phyloP scores from a whole-genome alignment of 2,329 filamentous ascomycete species.

The Ramichloridium luteum region DNA sequence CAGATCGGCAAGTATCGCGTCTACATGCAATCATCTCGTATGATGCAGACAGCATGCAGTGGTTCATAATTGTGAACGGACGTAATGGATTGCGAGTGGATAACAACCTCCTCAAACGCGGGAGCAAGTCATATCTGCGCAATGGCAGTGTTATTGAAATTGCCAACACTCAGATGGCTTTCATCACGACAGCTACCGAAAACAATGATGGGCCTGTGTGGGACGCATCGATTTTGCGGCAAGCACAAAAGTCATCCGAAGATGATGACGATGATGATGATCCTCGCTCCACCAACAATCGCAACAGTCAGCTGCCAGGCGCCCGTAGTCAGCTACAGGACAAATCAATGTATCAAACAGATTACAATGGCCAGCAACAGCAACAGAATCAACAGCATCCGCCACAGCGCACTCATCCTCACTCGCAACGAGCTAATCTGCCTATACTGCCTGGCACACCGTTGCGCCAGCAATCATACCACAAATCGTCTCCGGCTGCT shows the following conservation, averaged over 20 bases:
- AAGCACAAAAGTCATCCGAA: conserved; percentile 30
- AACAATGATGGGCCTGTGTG: conserved; percentile 59
- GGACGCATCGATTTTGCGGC: conserved; percentile 27
- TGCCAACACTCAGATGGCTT: conserved; percentile 94
- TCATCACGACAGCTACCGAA: conserved; percentile 71
- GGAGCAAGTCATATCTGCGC: conserved; percentile 52
- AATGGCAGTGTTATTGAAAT: conserved; percentile 90
- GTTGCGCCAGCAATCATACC: conserved; percentile 22
- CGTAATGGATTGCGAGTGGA: conserved; percentile 86
- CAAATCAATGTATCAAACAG: conserved; percentile 14
- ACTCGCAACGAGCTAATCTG: conserved; percentile 23
- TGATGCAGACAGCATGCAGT: conserved; percentile 41
- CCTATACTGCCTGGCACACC: conserved; percentile 26
- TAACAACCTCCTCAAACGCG: conserved; percentile 55
- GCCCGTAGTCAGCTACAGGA: conserved; percentile 13
- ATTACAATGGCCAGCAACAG: conserved; percentile 16
- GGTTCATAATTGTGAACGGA: conserved; percentile 79
- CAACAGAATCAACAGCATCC: conserved; percentile 10
- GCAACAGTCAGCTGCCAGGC: conserved; percentile 5
- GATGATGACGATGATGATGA: conserved; percentile 29
- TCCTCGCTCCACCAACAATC: conserved; percentile 9
- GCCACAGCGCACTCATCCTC: conserved; percentile 23
- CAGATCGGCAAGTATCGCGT: conserved; percentile 39
- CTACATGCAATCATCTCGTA: conserved; percentile 39
- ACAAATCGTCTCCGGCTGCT: conserved; percentile 35